phyloP scores from a whole-genome alignment of 192 early-diverging fungal genomes.

The Entophlyctis helioformis region DNA sequence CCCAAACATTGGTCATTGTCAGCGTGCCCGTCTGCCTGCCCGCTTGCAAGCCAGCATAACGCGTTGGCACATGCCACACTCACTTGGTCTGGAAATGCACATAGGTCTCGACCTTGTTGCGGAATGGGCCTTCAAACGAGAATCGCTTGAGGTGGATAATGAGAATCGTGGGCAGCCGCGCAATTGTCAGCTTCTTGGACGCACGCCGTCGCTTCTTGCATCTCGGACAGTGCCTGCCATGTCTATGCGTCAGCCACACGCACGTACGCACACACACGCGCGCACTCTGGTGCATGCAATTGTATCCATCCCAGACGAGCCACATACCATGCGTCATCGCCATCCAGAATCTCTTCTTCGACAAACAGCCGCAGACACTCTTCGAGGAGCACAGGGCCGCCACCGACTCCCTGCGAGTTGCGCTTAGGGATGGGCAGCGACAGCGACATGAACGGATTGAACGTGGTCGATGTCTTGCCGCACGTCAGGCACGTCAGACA shows the following conservation, averaged over 20 bases:
- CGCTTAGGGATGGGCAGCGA: constrained; percentile 72
- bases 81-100: constrained; percentile 68
- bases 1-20: background rate
- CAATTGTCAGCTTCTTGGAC: constrained; percentile 66
- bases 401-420: constrained; percentile 14
- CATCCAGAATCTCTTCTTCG: constrained; percentile 74
- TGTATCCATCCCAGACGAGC: too few species aligned
- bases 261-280: too few species aligned
- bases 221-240: constrained; percentile 54
- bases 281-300: too few species aligned
- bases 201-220: constrained; percentile 65
- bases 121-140: constrained; percentile 82
- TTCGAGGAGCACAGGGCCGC: constrained; percentile 49
- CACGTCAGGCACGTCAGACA: constrained; percentile 60
- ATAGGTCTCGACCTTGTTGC: constrained; percentile 79
- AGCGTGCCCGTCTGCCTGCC: too few species aligned
- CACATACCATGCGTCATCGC: constrained; percentile 71
- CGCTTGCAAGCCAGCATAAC: too few species aligned
- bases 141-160: constrained; percentile 92
- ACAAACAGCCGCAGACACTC: constrained; percentile 82
- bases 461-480: constrained; percentile 69
- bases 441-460: constrained; percentile 83
- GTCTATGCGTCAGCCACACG: too few species aligned
- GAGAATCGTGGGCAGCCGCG: constrained; percentile 76
- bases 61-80: too few species aligned